Percentiles rank a stretch among this genome's conserved stretches.
Evolutionary conservation across 306 rosid genomes (phyloP).

Genomic region (Canavalia ensiformis): DNA sequence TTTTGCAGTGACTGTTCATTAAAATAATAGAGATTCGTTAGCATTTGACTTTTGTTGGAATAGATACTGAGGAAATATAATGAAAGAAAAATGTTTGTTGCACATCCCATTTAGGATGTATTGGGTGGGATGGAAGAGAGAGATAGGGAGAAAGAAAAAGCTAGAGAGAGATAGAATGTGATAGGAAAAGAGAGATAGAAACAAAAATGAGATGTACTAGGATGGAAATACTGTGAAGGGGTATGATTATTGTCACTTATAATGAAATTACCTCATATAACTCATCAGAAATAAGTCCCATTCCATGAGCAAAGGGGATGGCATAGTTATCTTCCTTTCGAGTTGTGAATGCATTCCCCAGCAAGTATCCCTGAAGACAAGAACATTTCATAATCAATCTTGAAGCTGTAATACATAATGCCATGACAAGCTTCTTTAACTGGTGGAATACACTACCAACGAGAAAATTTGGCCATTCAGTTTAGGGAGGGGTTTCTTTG

Average conservation of each 20-base stretch:
- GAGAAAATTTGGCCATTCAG: neutral
- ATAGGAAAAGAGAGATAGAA: too few relatives aligned
- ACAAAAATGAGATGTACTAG: too few relatives aligned
- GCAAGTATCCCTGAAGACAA: conserved; percentile 65
- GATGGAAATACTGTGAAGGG: too few relatives aligned
- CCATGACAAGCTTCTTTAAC: neutral
- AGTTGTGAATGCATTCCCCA: conserved; percentile 56
- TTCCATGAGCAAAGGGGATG: conserved; percentile 61
- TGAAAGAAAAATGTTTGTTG: too few relatives aligned
- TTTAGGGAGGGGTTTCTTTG: neutral
- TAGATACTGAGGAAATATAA: neutral
- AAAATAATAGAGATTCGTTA: neutral
- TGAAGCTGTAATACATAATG: neutral
- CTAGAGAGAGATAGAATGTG: too few relatives aligned
- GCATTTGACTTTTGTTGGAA: conserved; percentile 5
- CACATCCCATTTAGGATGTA: too few relatives aligned
- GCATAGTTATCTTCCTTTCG: neutral
- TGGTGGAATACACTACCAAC: neutral
- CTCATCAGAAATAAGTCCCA: conserved; percentile 74
- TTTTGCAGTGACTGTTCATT: conserved; percentile 57
- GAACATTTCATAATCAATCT: neutral
- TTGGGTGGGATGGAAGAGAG: too few relatives aligned
- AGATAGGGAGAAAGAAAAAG: too few relatives aligned
- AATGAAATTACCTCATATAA: conserved; percentile 53
- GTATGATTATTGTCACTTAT: neutral